A percentile compares a stretch with the other conserved stretches of the same genome.
Evolutionary conservation across 2,329 filamentous ascomycete genomes (phyloP).

Genomic region (Trichoderma harzianum): DNA sequence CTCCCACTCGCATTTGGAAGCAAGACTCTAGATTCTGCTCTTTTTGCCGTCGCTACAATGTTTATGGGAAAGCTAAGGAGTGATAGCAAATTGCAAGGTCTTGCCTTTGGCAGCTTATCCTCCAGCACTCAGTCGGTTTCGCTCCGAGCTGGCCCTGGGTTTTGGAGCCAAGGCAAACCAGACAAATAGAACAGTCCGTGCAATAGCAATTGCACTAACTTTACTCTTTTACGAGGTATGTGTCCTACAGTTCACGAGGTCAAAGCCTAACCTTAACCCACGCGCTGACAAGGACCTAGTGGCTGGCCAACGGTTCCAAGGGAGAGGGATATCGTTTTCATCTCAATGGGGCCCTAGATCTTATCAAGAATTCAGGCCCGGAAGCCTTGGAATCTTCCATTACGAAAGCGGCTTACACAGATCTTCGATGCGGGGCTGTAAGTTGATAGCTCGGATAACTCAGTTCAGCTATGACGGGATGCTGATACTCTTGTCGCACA

Average conservation of each 20-base stretch:
- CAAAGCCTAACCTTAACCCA: neutral
- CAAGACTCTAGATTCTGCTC: neutral
- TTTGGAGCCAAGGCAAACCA: neutral
- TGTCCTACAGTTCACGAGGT: neutral
- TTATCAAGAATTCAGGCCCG: neutral
- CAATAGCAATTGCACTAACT: neutral
- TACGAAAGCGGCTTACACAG: neutral
- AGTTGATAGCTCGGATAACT: neutral
- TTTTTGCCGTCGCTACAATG: neutral
- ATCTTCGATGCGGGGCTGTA: neutral
- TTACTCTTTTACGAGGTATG: neutral
- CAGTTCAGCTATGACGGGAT: no score
- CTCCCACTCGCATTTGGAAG: neutral
- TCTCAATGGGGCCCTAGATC: neutral
- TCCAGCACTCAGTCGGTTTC: neutral
- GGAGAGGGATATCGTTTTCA: neutral
- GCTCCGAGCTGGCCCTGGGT: neutral
- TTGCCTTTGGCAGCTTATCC: neutral
- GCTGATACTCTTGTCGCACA: neutral
- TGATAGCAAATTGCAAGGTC: neutral
- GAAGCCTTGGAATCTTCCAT: neutral
- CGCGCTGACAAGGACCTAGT: neutral
- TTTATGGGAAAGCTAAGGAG: neutral
- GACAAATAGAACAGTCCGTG: neutral
- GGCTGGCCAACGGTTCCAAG: neutral